Evolutionary conservation across 306 rosid species (phyloP), one percentile per base, ranked within the genome.

Genomic region (Echinosophora koreensis): DNA sequence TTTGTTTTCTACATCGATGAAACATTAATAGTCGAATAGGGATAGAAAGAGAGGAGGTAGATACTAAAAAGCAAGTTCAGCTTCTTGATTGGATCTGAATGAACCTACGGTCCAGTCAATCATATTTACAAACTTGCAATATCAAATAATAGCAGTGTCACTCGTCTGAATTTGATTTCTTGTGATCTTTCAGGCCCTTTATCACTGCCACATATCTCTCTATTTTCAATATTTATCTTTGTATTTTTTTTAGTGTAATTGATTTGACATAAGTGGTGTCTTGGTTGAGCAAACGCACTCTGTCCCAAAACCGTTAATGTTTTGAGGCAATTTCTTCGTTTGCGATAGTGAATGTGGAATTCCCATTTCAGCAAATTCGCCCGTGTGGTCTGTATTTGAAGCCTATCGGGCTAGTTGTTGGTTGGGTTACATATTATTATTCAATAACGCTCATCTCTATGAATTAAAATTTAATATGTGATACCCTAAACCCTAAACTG

Each of bases 301-400:
- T 90, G 96, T 90, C 87, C 87, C 86, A 18, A 80, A 77, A 65
- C 91, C 28, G 34, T 73, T 14, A 65, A 86, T 88, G 86, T 82
- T 86, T 78, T 76, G 89, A 39, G 90, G 90, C 94, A 90, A 84
- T 88, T 86, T 88, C 90, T 90, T 88, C 92, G 92, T 86, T 88
- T 90, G 90, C 90, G 8, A 90, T 13, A 86, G 35, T 41, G 32
- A 54, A 69, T 35, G 14, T 52, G 11, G 35, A 4, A 67, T n/a
- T 52, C 68, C 71, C 49, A 32, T 28, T 84, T 86, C 84, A 51
- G 66, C 85, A 18, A 35, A 79, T 83, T 88, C 80, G 89, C 77
- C 86, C 52, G 3, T 7, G 2, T 18, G 76, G 70, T 80, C 62
- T 47, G 5, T 16, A 16, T 22, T 56, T 14, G 2, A 5, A 5